Evolutionary conservation across 352 stramenopile species (phyloP).

Genomic region (Phytopythium mirpurense): DNA sequence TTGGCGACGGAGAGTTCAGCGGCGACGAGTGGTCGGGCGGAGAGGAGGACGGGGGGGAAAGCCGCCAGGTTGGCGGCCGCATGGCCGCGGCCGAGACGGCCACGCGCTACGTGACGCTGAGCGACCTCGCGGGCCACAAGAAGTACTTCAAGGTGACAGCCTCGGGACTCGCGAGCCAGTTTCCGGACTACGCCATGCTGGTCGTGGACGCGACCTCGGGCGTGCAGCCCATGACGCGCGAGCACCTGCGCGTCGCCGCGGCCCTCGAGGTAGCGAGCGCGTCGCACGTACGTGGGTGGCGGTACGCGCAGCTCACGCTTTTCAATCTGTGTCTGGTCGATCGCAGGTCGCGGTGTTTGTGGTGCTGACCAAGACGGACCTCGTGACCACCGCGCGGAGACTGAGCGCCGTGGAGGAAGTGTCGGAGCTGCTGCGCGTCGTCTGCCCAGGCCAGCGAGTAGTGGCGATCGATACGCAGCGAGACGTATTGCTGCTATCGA

Average conservation of each 20-base stretch:
- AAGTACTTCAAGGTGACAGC: constrained; percentile 90
- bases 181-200: constrained; percentile 85
- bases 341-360: constrained; percentile 60
- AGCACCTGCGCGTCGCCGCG: constrained; percentile 74
- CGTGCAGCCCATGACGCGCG: constrained; percentile 69
- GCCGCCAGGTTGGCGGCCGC: background rate
- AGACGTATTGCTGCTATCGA: constrained; percentile 1
- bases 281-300: too few relatives aligned
- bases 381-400: constrained; percentile 35
- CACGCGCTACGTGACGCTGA: constrained; percentile 51
- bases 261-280: constrained; percentile 36
- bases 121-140: constrained; percentile 76
- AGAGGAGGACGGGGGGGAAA: constrained; percentile 4
- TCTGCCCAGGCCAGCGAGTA: constrained; percentile 21
- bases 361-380: constrained; percentile 77
- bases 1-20: constrained; percentile 35
- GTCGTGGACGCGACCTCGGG: constrained; percentile 63
- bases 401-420: constrained; percentile 43
- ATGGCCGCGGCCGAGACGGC: constrained; percentile 4
- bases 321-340: background rate
- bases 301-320: too few relatives aligned
- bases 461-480: constrained; percentile 9
- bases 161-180: constrained; percentile 75
- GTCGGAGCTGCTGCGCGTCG: constrained; percentile 27
- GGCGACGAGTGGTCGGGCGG: constrained; percentile 13